A percentile compares a stretch with the other conserved stretches of the same genome.
Evolutionary conservation across 1,139 yeast species (phyloP).

Genomic region (Pichia cactophila): DNA sequence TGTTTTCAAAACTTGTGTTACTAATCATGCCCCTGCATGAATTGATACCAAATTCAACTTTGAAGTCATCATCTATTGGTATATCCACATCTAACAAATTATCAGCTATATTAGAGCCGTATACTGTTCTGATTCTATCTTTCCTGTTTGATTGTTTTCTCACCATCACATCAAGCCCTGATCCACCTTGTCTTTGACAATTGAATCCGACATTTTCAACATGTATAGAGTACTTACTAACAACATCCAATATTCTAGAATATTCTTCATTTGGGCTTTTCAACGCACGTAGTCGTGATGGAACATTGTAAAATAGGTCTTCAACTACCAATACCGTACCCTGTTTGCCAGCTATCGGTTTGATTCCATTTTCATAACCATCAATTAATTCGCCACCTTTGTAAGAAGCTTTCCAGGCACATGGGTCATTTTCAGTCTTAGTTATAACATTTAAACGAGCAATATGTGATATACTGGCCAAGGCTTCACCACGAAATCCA

Average conservation of each 20-base stretch:
- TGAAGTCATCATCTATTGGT: slow-evolving; percentile 23
- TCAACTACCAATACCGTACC: slow-evolving; percentile 87
- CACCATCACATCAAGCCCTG: slow-evolving; percentile 42
- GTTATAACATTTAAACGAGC: slow-evolving; percentile 70
- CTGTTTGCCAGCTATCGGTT: slow-evolving; percentile 75
- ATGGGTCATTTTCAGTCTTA: slow-evolving; percentile 48
- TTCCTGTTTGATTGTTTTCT: slow-evolving; percentile 39
- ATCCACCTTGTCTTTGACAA: slow-evolving; percentile 50
- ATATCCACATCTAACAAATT: slow-evolving; percentile 46
- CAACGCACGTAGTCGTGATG: slow-evolving; percentile 66
- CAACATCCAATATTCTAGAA: slow-evolving; percentile 68
- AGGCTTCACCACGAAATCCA: slow-evolving; percentile 58
- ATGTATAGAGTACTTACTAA: slow-evolving; percentile 79
- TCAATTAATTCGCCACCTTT: slow-evolving; percentile 49
- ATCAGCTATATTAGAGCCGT: slow-evolving; percentile 62
- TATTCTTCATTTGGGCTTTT: slow-evolving; percentile 69
- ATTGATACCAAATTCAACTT: slow-evolving; percentile 37
- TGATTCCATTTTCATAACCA: slow-evolving; percentile 40
- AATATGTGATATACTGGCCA: slow-evolving; percentile 56
- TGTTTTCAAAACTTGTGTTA: slow-evolving; percentile 63
- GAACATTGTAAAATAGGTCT: slow-evolving; percentile 83
- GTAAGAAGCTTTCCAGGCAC: slow-evolving; percentile 67
- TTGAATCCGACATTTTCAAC: slow-evolving; percentile 62
- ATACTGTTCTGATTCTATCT: slow-evolving; percentile 69
- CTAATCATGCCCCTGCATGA: slow-evolving; percentile 56